phyloP scores from a whole-genome alignment of 2,329 filamentous ascomycete genomes.

The Orbilia brochopaga region DNA sequence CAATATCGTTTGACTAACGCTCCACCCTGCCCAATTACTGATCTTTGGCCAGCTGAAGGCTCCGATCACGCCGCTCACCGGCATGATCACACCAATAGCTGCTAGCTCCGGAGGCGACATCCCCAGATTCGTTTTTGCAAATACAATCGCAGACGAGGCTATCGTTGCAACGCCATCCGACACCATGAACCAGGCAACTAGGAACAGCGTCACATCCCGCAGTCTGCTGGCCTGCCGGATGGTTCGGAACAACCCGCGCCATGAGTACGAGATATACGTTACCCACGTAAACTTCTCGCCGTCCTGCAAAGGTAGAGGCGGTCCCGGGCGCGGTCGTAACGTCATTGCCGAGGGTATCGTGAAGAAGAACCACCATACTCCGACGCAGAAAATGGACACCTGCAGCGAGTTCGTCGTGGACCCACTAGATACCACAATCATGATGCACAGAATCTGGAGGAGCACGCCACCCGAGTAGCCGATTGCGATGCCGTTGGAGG shows the following conservation, averaged over 20 bases:
- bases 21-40: conserved; percentile 71
- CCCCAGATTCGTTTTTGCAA: conserved; percentile 86
- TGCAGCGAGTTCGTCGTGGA: conserved; percentile 85
- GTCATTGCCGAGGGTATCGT: conserved; percentile 86
- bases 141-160: conserved; percentile 90
- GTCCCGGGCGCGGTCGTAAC: conserved; percentile 85
- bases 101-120: conserved; percentile 89
- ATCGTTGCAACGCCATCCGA: conserved; percentile 95
- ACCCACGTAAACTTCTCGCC: conserved; percentile 63
- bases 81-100: conserved; percentile 92
- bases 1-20: conserved; percentile 85
- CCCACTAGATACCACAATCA: conserved; percentile 77
- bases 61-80: conserved; percentile 79
- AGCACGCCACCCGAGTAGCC: conserved; percentile 87
- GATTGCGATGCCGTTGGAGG: conserved; percentile 88
- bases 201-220: conserved; percentile 76
- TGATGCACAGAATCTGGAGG: conserved; percentile 71
- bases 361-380: conserved; percentile 90
- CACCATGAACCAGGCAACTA: conserved; percentile 90
- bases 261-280: conserved; percentile 79
- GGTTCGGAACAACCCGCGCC: conserved; percentile 84
- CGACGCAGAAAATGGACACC: conserved; percentile 83
- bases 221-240: conserved; percentile 74
- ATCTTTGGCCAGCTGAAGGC: conserved; percentile 88
- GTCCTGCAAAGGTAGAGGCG: conserved; percentile 66